Evolutionary conservation across 129 eudicot genomes (phyloP), one percentile per base, ranked within the genome.

Genomic region (Smallanthus sonchifolius): DNA sequence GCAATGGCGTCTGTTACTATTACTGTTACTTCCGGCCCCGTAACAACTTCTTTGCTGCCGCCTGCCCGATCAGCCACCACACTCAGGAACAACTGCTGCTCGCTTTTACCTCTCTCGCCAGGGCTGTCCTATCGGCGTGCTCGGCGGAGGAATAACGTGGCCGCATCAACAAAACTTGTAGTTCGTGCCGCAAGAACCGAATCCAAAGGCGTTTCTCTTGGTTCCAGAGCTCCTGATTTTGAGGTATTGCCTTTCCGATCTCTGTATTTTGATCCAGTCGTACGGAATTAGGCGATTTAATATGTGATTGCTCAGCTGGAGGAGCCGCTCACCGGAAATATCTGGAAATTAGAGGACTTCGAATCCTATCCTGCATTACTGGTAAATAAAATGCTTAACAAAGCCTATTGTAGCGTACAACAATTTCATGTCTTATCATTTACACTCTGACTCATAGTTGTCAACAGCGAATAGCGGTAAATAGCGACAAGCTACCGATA

Each of bases 241-340:
- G 86, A 90, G 97, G 98, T 94, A 8, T 19, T 35, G 4, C 3
- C 10, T 19, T 48, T 42, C 17, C 8, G 6, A 4, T n/a, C 17
- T 3, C 34, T 28, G 3, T 37, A 20, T 3, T 20, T 56, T 3
- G 5, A 17, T 62, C 32, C 32, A 64, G 19, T 75, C 72, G 24
- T 17, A n/a, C 72, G n/a, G 47, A 14, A 54, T 49, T 10, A 5
- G 20, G 10, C 43, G 30, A 34, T 34, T 34, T 35, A 3, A 8
- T 37, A 7, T n/a, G 17, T 7, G 7, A 8, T 48, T 77, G 10
- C 52, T 76, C 73, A 94, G 99, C 89, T 94, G 68, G 76, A 86
- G 61, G 99, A 94, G 83, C 99, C 99, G 9, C 87, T 88, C 40
- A 91, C 97, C 0, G 96, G 99, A 52, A 88, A 82, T 60, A 52